Percentiles rank a stretch among this genome's conserved stretches.
Evolutionary conservation across 228 moss, liverwort and hornwort species (phyloP).

Genomic region (Sphagnum magellanicum): DNA sequence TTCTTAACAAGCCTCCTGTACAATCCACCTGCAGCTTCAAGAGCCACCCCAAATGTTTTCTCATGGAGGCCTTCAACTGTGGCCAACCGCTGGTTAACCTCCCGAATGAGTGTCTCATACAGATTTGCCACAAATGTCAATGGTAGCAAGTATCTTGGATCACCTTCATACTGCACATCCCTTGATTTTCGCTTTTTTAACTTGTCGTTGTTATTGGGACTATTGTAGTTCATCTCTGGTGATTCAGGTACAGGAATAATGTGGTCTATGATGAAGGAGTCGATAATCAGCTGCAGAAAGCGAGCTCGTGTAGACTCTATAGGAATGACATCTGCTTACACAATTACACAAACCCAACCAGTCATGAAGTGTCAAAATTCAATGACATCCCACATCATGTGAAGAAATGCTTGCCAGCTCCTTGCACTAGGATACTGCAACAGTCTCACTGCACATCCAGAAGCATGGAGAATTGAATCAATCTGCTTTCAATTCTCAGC

Average conservation of each 20-base stretch:
- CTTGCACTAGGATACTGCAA: no score
- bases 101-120: constrained; percentile 91
- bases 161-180: constrained; percentile 89
- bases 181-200: constrained; percentile 82
- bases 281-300: constrained; percentile 92
- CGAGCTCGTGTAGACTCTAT: constrained; percentile 92
- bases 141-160: constrained; percentile 83
- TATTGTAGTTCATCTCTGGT: constrained; percentile 73
- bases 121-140: constrained; percentile 98
- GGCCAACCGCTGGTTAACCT: constrained; percentile 81
- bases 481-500: no score
- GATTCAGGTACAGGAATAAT: constrained; percentile 67
- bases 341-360: neutral
- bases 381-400: no score
- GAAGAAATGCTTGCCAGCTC: no score
- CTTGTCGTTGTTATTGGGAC: constrained; percentile 91
- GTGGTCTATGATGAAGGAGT: constrained; percentile 79
- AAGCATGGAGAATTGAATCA: no score
- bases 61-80: constrained; percentile 94
- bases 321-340: constrained; percentile 73
- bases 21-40: constrained; percentile 96
- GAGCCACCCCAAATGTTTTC: constrained; percentile 96
- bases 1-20: constrained; percentile 96
- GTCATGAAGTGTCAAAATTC: no score
- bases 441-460: no score